phyloP scores from a whole-genome alignment of 2,329 filamentous ascomycete genomes.

The Diplodia mutila region DNA sequence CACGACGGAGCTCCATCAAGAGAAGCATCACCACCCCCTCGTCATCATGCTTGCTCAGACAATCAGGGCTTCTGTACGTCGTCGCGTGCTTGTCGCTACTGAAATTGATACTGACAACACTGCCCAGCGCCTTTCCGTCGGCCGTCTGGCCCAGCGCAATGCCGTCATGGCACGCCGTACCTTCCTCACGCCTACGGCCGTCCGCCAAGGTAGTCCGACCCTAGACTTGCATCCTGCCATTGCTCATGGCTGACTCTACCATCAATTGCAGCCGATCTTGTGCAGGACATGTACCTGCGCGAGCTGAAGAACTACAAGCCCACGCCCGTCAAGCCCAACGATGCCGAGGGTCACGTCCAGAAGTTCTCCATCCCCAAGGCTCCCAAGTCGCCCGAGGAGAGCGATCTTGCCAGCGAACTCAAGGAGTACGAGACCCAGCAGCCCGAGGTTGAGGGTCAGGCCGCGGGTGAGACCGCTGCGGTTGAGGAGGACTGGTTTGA shows the following conservation, averaged over 20 bases:
- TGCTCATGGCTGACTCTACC: conserved; percentile 28
- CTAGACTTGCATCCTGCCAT: background rate
- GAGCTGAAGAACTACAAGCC: conserved; percentile 96
- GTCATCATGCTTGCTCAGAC: conserved; percentile 63
- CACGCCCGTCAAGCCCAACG: conserved; percentile 77
- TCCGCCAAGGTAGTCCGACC: conserved; percentile 60
- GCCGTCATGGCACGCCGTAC: conserved; percentile 61
- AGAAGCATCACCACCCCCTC: conserved; percentile 32
- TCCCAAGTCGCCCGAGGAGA: conserved; percentile 88
- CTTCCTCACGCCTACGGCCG: conserved; percentile 64
- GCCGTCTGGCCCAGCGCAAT: conserved; percentile 63
- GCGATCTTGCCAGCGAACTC: conserved; percentile 87
- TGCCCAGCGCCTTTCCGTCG: conserved; percentile 62
- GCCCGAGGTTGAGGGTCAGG: conserved; percentile 91
- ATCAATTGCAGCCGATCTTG: conserved; percentile 77
- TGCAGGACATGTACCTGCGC: conserved; percentile 96
- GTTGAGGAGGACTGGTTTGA: conserved; percentile 76
- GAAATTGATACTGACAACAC: conserved; percentile 24
- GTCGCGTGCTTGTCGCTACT: background rate
- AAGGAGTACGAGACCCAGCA: conserved; percentile 93
- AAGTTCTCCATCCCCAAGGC: conserved; percentile 80
- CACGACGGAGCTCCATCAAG: conserved; percentile 27
- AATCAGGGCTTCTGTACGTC: conserved; percentile 63
- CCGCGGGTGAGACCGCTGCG: conserved; percentile 61
- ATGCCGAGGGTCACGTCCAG: conserved; percentile 88